These are phyloP conservation scores for Cyberlindnera misumaiensis DNA, from an alignment of 805 yeast species.

Conservation along the genomic window DNA sequence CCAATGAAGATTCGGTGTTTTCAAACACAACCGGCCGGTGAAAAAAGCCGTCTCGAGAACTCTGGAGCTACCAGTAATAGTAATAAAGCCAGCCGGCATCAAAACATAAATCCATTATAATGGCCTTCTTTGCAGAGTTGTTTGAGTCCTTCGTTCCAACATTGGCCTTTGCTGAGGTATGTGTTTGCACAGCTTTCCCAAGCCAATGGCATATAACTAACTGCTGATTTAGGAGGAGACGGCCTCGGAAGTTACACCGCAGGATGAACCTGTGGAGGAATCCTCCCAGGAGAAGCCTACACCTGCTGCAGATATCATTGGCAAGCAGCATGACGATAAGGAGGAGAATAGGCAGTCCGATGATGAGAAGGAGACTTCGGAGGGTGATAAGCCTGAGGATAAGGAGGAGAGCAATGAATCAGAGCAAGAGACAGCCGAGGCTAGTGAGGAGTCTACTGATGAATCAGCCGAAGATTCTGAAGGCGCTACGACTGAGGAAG, in stretches of 20 bases:
- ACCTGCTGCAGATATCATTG: constrained; percentile 2
- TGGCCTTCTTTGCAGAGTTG: constrained; percentile 25
- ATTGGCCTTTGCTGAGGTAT: constrained; percentile 67
- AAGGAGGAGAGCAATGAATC: constrained; percentile 4
- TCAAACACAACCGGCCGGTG: not conserved
- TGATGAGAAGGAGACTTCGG: constrained; percentile 1
- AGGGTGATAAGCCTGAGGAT: constrained; percentile 7
- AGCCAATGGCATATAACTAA: not conserved
- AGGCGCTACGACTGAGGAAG: constrained; percentile 10
- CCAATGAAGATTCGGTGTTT: constrained; percentile 3
- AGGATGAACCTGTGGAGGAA: constrained; percentile 7
- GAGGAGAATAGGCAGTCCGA: too few species aligned
- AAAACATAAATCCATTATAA: constrained; percentile 1
- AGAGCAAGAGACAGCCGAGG: constrained; percentile 10
- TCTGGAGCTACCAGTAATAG: too few species aligned
- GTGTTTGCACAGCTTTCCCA: not conserved
- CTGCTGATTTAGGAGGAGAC: not conserved
- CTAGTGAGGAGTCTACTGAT: constrained; percentile 2
- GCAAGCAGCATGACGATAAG: not conserved
- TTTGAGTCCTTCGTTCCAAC: constrained; percentile 75
- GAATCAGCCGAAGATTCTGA: constrained; percentile 11
- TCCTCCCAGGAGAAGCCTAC: constrained; percentile 7
- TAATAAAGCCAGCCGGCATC: too few species aligned
- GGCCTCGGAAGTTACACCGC: constrained; percentile 1
- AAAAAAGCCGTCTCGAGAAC: too few species aligned